phyloP scores from a whole-genome alignment of 1,284 basidiomycete genomes.

The Rhodotorula sp. region DNA sequence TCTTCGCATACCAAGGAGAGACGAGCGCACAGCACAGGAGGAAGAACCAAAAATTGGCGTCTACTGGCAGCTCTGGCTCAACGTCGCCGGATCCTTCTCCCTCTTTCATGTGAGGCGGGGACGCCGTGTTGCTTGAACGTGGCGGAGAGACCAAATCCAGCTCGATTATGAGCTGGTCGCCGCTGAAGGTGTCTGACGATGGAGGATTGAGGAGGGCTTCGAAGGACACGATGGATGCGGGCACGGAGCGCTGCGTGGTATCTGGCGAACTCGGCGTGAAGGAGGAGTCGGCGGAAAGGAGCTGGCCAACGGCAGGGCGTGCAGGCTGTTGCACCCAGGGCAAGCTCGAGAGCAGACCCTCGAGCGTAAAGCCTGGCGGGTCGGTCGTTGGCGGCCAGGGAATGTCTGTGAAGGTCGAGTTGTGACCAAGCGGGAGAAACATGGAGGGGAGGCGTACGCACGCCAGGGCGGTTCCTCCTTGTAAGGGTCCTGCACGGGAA shows the following conservation, averaged over 20 bases:
- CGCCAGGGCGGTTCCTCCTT: constrained; percentile 43
- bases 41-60: constrained; percentile 58
- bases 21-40: constrained; percentile 51
- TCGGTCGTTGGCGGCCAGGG: constrained; percentile 17
- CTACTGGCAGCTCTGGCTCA: constrained; percentile 49
- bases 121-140: too few species aligned
- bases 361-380: not conserved
- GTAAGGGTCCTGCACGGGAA: constrained; percentile 57
- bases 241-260: too few species aligned
- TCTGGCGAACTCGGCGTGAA: too few species aligned
- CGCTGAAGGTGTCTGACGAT: too few species aligned
- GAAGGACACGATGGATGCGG: too few species aligned
- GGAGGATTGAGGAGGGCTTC: too few species aligned
- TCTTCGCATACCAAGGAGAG: too few species aligned
- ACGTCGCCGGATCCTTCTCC: not conserved
- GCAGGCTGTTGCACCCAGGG: not conserved
- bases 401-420: not conserved
- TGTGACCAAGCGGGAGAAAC: not conserved
- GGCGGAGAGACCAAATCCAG: not conserved
- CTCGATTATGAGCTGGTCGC: not conserved
- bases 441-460: constrained; percentile 39
- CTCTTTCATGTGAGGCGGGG: too few species aligned
- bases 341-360: not conserved
- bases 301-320: not conserved
- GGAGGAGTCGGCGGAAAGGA: not conserved